Percentiles rank a stretch among this genome's conserved stretches.
These are phyloP conservation scores for Posidonia oceanica DNA, from an alignment of 116 monocot genomes.

Conservation along the genomic window DNA sequence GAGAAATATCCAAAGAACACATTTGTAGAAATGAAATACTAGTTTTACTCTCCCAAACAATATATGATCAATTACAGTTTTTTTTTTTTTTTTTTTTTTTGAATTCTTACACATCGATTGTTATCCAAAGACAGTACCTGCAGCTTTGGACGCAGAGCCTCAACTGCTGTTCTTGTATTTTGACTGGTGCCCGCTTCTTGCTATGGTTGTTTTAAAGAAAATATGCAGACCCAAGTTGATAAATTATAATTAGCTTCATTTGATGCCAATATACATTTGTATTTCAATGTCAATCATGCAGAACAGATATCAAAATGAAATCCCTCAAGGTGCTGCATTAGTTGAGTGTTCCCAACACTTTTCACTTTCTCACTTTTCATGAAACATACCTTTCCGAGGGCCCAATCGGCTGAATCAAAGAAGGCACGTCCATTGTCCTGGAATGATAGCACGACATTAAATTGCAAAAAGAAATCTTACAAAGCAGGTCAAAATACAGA, in stretches of 20 bases:
- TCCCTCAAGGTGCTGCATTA: too few species aligned
- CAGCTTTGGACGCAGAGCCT: conserved; percentile 62
- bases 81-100: neutral
- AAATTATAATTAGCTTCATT: neutral
- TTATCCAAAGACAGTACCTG: conserved; percentile 27
- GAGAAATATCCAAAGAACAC: too few species aligned
- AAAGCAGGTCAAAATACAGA: neutral
- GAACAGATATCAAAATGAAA: too few species aligned
- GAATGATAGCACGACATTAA: neutral
- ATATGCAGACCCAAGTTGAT: neutral
- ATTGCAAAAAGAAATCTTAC: neutral
- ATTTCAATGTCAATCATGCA: too few species aligned
- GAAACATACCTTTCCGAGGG: conserved; percentile 57
- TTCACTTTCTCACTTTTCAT: too few species aligned
- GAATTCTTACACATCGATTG: too few species aligned
- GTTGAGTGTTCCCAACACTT: too few species aligned
- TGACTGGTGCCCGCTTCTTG: conserved; percentile 38
- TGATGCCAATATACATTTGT: too few species aligned
- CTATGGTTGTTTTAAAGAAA: conserved; percentile 10
- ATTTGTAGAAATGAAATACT: too few species aligned
- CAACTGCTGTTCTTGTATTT: conserved; percentile 29
- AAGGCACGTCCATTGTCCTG: conserved; percentile 76
- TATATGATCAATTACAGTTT: neutral
- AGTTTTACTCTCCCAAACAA: too few species aligned
- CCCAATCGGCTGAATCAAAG: conserved; percentile 95